Percentiles rank a stretch among this genome's conserved stretches.
phyloP scores from a whole-genome alignment of 2,329 filamentous ascomycete genomes.

The Penicillium sp. region DNA sequence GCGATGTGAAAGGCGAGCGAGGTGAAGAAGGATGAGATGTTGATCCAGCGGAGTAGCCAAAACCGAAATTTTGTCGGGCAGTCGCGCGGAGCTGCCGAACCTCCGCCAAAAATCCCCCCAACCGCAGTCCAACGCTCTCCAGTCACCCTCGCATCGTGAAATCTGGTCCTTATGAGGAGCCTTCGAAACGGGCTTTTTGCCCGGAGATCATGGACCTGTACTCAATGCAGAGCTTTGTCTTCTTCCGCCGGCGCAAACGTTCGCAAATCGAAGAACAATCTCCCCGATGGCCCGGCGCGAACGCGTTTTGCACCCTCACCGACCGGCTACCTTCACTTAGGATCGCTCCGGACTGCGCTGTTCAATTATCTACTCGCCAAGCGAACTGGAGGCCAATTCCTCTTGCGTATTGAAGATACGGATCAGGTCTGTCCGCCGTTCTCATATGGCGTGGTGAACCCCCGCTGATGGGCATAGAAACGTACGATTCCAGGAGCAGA shows the following conservation, averaged over 20 bases:
- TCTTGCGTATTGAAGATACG: constrained; percentile 92
- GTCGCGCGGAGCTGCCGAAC: constrained; percentile 27
- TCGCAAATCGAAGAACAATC: constrained; percentile 41
- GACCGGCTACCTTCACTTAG: constrained; percentile 89
- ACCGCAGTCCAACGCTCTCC: background rate
- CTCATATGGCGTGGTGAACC: background rate
- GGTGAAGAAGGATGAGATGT: constrained; percentile 11
- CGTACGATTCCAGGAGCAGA: constrained; percentile 82
- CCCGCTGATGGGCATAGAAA: constrained; percentile 60
- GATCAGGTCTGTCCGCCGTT: constrained; percentile 67
- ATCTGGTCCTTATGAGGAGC: constrained; percentile 34
- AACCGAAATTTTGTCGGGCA: constrained; percentile 31
- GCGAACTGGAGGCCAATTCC: constrained; percentile 84
- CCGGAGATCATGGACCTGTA: constrained; percentile 43
- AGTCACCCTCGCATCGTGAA: background rate
- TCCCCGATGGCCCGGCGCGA: constrained; percentile 63
- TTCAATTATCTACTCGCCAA: constrained; percentile 93
- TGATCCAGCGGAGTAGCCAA: constrained; percentile 21
- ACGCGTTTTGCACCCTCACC: constrained; percentile 95
- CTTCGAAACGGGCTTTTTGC: constrained; percentile 29
- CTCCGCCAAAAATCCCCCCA: constrained; percentile 26
- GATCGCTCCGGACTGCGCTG: constrained; percentile 88
- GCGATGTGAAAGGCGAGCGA: constrained; percentile 6
- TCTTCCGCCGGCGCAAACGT: constrained; percentile 31
- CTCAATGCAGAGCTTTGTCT: constrained; percentile 42